A percentile compares a stretch with the other conserved stretches of the same genome.
phyloP scores from a whole-genome alignment of 2,329 filamentous ascomycete genomes.

The Aspergillaceae sp. region DNA sequence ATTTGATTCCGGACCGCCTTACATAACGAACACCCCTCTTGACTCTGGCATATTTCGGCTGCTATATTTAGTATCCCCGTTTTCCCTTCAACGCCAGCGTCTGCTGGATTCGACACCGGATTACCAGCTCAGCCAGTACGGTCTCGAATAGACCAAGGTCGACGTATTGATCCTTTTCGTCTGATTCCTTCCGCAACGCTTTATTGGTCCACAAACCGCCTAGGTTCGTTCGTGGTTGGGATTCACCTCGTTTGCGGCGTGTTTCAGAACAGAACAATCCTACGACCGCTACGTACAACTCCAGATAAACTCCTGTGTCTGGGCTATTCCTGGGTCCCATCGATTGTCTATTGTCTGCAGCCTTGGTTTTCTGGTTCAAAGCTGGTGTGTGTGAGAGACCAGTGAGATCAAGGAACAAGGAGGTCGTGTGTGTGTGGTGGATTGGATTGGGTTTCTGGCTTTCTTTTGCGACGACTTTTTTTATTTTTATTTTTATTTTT shows the following conservation, averaged over 20 bases:
- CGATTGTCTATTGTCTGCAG: no score
- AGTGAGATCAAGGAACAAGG: no score
- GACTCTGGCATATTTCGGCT: slow-evolving; percentile 19
- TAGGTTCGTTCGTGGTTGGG: no score
- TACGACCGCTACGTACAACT: background rate
- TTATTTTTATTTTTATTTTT: background rate
- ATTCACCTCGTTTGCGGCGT: background rate
- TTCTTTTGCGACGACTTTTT: background rate
- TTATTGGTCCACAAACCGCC: background rate
- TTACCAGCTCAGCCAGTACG: no score
- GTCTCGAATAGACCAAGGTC: no score
- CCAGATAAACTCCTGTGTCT: background rate
- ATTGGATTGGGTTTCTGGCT: background rate
- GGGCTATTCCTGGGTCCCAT: background rate
- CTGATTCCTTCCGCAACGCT: background rate
- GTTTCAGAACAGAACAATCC: background rate
- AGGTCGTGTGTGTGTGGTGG: background rate
- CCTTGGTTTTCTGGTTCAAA: no score
- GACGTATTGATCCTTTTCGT: background rate
- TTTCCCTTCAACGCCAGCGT: background rate
- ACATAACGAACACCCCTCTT: slow-evolving; percentile 12
- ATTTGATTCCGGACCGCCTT: slow-evolving; percentile 4
- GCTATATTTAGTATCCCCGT: slow-evolving; percentile 29
- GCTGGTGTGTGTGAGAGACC: no score
- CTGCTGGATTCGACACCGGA: no score